phyloP scores from a whole-genome alignment of 768 basidiomycete genomes.

The Pleurotus eryngii region DNA sequence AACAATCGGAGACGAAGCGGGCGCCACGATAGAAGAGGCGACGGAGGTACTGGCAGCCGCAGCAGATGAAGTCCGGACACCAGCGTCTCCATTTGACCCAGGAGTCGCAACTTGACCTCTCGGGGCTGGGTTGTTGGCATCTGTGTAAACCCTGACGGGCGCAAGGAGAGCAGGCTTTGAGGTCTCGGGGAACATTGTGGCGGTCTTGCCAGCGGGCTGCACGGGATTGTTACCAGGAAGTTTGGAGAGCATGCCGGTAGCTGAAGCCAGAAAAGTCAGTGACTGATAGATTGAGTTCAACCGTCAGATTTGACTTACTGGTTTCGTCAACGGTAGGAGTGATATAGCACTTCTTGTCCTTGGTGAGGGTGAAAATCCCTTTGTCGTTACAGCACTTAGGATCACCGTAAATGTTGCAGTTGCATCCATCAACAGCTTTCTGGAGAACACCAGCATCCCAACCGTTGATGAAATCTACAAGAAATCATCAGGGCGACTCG shows the following conservation, averaged over 20 bases:
- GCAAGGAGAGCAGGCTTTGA: conserved; percentile 35
- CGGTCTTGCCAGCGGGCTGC: conserved; percentile 30
- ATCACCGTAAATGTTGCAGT: conserved; percentile 44
- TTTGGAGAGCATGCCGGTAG: conserved; percentile 40
- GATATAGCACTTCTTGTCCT: conserved; percentile 40
- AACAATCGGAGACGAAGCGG: background rate
- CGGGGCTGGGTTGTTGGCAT: conserved; percentile 32
- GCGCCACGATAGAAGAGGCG: background rate
- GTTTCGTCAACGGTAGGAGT: conserved; percentile 45
- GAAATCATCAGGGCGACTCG: background rate
- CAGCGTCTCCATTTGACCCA: conserved; percentile 7
- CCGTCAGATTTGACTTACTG: conserved; percentile 26
- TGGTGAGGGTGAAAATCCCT: conserved; percentile 41
- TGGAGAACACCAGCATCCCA: conserved; percentile 58
- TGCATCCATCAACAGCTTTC: conserved; percentile 50
- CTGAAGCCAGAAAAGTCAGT: conserved; percentile 22
- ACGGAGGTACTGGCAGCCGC: background rate
- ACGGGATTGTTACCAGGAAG: conserved; percentile 58
- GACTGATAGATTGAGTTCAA: background rate
- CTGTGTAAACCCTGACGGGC: conserved; percentile 47
- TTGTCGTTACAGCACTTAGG: conserved; percentile 42
- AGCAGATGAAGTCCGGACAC: background rate
- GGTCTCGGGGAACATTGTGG: conserved; percentile 29
- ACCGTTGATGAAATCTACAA: conserved; percentile 52
- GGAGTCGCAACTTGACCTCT: conserved; percentile 24